Percentiles rank a stretch among this genome's conserved stretches.
Conservation (phyloP, 768 basidiomycete species). For the Ramaria sp. region DNA sequence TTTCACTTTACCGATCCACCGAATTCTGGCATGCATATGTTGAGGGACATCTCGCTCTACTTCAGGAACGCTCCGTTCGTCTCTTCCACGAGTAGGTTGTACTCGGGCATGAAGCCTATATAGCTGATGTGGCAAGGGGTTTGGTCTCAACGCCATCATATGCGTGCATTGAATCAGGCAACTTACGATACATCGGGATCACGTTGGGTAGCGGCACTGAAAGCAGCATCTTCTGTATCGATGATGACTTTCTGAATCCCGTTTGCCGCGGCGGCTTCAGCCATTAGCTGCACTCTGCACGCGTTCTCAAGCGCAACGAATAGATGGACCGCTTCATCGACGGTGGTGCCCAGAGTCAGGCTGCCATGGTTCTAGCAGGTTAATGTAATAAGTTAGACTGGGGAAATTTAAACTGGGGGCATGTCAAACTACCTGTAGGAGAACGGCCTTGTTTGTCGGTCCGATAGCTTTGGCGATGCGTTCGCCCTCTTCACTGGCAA, state of each 20-base stretch:
- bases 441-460: slow-evolving; percentile 1
- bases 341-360: not conserved
- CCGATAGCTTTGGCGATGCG: slow-evolving; percentile 4
- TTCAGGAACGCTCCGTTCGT: slow-evolving; percentile 1
- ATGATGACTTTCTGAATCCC: not conserved
- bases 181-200: not conserved
- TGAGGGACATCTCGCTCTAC: not conserved
- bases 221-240: slow-evolving; percentile 1
- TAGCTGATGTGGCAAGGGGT: not conserved
- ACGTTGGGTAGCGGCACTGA: not conserved
- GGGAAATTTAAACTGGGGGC: not conserved
- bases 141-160: too few relatives aligned
- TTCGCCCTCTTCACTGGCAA: slow-evolving; percentile 1
- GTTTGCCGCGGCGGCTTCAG: slow-evolving; percentile 12
- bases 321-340: slow-evolving; percentile 7
- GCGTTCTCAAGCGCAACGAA: slow-evolving; percentile 12
- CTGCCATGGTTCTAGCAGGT: not conserved
- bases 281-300: slow-evolving; percentile 15
- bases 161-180: not conserved
- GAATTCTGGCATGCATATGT: too few relatives aligned
- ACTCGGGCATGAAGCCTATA: slow-evolving; percentile 1
- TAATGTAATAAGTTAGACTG: not conserved
- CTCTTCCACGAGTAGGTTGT: slow-evolving; percentile 1
- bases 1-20: too few relatives aligned
- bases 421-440: not conserved